Evolutionary conservation across 306 rosid genomes (phyloP), one percentile per base, ranked within the genome.

Genomic region (Hippophae tibetana): DNA sequence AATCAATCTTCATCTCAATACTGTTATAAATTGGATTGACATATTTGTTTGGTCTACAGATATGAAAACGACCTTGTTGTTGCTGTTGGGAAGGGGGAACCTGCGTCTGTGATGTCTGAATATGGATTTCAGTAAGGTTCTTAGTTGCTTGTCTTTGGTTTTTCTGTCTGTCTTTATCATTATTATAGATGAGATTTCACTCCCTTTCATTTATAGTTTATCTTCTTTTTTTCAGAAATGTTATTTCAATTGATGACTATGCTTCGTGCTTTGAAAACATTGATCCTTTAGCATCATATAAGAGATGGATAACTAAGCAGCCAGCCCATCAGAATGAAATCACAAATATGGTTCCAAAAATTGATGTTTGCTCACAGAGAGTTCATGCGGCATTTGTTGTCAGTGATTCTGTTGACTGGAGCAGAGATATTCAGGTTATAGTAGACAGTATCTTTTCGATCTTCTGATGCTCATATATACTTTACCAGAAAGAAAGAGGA

Each of bases 31-130:
- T 60, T 14, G 45, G 31, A 62, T 54, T 47, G 8, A 60, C 57
- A 25, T 41, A 54, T 7, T 42, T 51, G 69, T 60, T 13, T 54
- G 44, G 11, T 62, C 11, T 23, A 27, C 89, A 87, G 98, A 74
- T 85, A 69, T 72, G 78, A 85, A 69, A 82, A 85, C 60, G 82
- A 87, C 61, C 79, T 87, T 54, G 31, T 83, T 71, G 82, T 90
- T 66, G 98, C 96, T 56, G 92, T 71, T 67, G 98, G 98, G 58
- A 90, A 90, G 76, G 96, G 98, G 58, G 89, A 90, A 45, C 98
- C 98, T 79, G 87, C 87, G 54, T 72, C 78, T 4, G 96, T 90
- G 72, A 87, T 90, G 96, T 61, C 84, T 45, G 92, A 85, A 73
- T 87, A 90, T 65, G 98, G 98, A 68, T 90, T 79, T 66, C 85